Conservation (phyloP, 306 rosid genomes). For the Dryas octopetala region DNA sequence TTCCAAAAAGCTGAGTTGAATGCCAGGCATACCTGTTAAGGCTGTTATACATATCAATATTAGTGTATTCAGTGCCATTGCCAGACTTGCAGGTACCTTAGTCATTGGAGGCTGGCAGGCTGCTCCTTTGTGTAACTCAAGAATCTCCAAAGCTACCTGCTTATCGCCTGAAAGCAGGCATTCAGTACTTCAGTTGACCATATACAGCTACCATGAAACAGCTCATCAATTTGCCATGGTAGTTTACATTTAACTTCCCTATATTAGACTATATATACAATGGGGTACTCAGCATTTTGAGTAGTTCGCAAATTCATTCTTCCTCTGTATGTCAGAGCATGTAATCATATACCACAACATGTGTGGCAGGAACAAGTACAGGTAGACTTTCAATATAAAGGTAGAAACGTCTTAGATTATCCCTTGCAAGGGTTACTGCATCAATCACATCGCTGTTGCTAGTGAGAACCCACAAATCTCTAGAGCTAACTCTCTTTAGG, state of each 20-base stretch:
- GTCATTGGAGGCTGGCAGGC: conserved; percentile 2
- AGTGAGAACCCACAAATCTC: conserved; percentile 68
- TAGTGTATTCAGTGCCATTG: background rate
- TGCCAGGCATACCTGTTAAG: conserved; percentile 14
- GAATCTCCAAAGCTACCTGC: conserved; percentile 18
- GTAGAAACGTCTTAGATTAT: conserved; percentile 55
- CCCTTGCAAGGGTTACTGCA: conserved; percentile 47
- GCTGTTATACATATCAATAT: conserved; percentile 2
- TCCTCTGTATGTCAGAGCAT: conserved; percentile 46
- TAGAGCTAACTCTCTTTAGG: conserved; percentile 46
- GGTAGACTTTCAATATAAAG: conserved; percentile 57
- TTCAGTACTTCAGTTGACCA: conserved; percentile 17
- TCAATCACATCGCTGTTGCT: conserved; percentile 53
- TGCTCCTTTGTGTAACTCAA: conserved; percentile 6
- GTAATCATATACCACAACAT: conserved; percentile 44
- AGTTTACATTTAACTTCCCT: conserved; percentile 8
- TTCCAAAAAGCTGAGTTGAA: conserved; percentile 41
- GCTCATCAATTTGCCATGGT: conserved; percentile 23
- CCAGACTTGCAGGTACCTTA: conserved; percentile 9
- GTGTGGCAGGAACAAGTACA: conserved; percentile 40
- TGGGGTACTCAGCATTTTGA: conserved; percentile 13
- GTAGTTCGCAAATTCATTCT: conserved; percentile 12
- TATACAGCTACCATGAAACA: conserved; percentile 28
- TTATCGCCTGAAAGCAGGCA: conserved; percentile 5
- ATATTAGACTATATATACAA: conserved; percentile 9